Conservation (phyloP, 306 rosid species). For the Rubus idaeus region DNA sequence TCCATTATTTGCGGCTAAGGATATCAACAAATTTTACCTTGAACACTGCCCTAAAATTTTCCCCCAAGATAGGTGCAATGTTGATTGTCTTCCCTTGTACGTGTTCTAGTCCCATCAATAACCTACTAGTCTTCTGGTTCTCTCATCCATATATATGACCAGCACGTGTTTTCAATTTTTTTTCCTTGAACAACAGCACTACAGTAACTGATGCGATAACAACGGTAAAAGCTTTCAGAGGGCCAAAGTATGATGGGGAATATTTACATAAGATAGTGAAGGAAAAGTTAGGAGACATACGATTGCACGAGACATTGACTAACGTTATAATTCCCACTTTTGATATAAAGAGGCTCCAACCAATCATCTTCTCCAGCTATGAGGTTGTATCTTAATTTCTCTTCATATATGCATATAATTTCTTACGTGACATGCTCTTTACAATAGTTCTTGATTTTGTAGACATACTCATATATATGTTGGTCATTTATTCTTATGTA, state of each 20-base stretch:
- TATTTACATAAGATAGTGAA: constrained; percentile 35
- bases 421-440: background rate
- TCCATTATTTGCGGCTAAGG: constrained; percentile 4
- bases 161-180: background rate
- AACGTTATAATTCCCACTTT: constrained; percentile 45
- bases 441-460: background rate
- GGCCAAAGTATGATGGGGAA: constrained; percentile 41
- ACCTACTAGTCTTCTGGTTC: background rate
- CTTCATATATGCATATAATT: background rate
- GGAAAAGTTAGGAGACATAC: constrained; percentile 34
- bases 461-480: background rate
- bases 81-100: constrained; percentile 12
- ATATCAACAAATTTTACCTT: background rate
- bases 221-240: constrained; percentile 10
- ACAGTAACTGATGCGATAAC: background rate
- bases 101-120: background rate
- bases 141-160: background rate
- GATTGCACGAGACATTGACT: constrained; percentile 33
- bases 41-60: constrained; percentile 1
- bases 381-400: constrained; percentile 20
- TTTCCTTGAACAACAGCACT: background rate
- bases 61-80: background rate
- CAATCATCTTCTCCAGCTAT: constrained; percentile 39
- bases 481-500: background rate
- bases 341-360: constrained; percentile 41